Base-by-base conservation (phyloP, 2,329 filamentous ascomycete genomes). In the Chaetomiaceae sp. region DNA sequence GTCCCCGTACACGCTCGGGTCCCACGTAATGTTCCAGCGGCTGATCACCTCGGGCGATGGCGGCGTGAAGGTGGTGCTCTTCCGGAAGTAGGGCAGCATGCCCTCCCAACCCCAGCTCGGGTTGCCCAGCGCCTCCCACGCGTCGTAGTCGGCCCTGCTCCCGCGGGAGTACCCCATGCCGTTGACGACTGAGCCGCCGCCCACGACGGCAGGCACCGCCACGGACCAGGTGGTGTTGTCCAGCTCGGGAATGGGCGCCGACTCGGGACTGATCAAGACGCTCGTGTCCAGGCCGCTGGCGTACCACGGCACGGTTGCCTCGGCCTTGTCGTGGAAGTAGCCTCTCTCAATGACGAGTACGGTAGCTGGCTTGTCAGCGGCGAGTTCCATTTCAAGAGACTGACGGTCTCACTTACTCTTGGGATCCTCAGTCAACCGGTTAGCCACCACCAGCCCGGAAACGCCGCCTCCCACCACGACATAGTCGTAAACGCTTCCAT, bases 51-150 rank as follows among this genome's bases (percentile, higher is more conserved):
- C 43, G 1, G 51, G 36, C 1, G 42, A 34, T 1, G 61, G 59
- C 15, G 57, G 57, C 3, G 36, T 49, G 27, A 61, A 61, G 5
- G 56, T 59, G 8, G 58, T 59, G 45, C 58, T 58, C 66, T 79
- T 79, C 25, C 68, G 67, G 58, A 80, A 76, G 57, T 80, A 80
- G 0, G 73, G 76, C 1, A 75, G 62, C 11, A 82, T 62, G 20
- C 65, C 66, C 1, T 71, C 57, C 70, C 72, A 76, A 17, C 70
- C 68, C 74, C 73, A 76, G 5, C 60, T 53, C 2, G 65, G 62
- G 42, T 72, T 73, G 0, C 72, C 72, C 4, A 76, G 62, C 3
- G 65, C 65, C 50, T 69, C 70, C 73, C 73, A 76, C 20, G 68
- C 68, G 40, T 76, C 69, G 47, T 72, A 75, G 54, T 75, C 71